A percentile compares a stretch with the other conserved stretches of the same genome.
Conservation (phyloP, 495 filamentous ascomycete genomes). For the Geoglossum glabrum region DNA sequence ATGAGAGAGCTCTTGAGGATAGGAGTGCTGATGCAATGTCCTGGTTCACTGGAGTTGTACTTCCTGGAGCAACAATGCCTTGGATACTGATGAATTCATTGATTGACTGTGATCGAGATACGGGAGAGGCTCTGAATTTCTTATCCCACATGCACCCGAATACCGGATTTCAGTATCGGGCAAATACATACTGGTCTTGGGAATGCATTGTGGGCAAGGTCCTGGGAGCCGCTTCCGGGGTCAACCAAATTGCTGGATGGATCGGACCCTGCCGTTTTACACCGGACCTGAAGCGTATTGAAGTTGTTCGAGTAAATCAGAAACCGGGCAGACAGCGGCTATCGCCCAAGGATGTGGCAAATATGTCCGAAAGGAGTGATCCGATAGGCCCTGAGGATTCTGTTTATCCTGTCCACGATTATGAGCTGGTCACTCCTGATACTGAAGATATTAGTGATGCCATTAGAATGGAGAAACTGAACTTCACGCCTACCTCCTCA, state of each 20-base stretch:
- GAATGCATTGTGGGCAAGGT: constrained; percentile 52
- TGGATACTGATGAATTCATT: constrained; percentile 56
- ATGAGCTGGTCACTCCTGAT: constrained; percentile 31
- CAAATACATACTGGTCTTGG: constrained; percentile 49
- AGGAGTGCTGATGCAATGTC: constrained; percentile 46
- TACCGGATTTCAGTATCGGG: constrained; percentile 51
- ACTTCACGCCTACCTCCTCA: constrained; percentile 15
- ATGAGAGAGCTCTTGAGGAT: constrained; percentile 31
- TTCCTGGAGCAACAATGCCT: constrained; percentile 47
- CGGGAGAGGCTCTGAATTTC: constrained; percentile 34
- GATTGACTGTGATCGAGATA: constrained; percentile 46
- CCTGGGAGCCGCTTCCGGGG: constrained; percentile 26
- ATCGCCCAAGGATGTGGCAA: constrained; percentile 30
- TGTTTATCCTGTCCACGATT: constrained; percentile 40
- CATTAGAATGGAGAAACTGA: constrained; percentile 43
- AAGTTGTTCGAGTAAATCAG: constrained; percentile 41
- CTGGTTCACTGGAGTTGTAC: constrained; percentile 48
- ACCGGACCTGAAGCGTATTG: constrained; percentile 35
- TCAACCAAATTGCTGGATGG: constrained; percentile 29
- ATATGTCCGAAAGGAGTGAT: constrained; percentile 39
- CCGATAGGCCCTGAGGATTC: constrained; percentile 38
- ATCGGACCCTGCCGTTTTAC: constrained; percentile 45
- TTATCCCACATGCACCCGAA: constrained; percentile 40
- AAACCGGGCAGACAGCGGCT: constrained; percentile 23
- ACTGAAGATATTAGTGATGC: constrained; percentile 33